Conservation (phyloP, 1,284 basidiomycete species). For the Pascua sp. region DNA sequence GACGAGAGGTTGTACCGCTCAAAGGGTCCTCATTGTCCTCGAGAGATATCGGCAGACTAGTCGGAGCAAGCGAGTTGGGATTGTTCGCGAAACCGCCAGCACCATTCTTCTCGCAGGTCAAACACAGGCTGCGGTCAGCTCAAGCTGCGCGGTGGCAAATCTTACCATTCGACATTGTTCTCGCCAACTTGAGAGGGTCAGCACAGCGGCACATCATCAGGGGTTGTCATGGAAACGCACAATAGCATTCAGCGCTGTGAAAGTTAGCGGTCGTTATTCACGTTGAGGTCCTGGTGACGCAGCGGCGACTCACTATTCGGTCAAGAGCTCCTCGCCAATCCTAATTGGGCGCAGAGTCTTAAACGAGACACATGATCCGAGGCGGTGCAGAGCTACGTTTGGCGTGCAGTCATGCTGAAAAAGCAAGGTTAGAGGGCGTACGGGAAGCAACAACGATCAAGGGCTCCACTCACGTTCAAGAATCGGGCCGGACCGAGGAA, state of each 20-base stretch:
- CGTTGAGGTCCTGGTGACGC: too few species aligned
- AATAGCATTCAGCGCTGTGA: constrained; percentile 38
- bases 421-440: too few species aligned
- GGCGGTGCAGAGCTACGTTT: constrained; percentile 43
- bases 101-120: constrained; percentile 33
- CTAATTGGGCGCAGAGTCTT: constrained; percentile 31
- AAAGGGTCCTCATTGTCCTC: too few species aligned
- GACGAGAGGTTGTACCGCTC: too few species aligned
- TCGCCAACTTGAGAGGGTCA: constrained; percentile 30
- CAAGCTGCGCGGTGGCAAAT: neutral
- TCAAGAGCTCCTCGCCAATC: constrained; percentile 46
- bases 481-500: constrained; percentile 50
- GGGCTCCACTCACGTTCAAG: constrained; percentile 38
- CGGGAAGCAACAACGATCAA: neutral
- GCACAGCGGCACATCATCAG: neutral
- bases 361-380: constrained; percentile 44
- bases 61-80: too few species aligned
- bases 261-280: neutral
- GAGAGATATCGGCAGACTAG: too few species aligned
- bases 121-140: constrained; percentile 33
- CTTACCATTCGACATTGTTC: constrained; percentile 41
- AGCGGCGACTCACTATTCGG: constrained; percentile 47
- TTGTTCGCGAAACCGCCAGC: neutral
- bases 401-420: constrained; percentile 47
- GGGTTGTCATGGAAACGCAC: constrained; percentile 14